Conservation (phyloP, 2,329 filamentous ascomycete species). For the Aspergillus sp. region DNA sequence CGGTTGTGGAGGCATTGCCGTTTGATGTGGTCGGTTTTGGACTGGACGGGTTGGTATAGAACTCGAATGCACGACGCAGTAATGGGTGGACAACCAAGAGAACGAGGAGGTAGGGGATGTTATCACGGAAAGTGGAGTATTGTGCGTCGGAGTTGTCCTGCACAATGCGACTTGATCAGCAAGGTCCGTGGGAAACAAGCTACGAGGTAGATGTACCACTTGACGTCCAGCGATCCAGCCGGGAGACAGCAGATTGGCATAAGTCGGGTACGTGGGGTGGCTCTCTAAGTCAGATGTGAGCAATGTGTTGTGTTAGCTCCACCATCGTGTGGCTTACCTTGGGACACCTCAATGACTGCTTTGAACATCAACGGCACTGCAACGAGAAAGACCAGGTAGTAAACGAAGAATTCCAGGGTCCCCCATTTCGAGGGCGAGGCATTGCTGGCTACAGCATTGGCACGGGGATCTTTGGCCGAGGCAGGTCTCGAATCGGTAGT, state of each 20-base stretch:
- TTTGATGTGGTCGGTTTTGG: constrained; percentile 19
- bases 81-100: constrained; percentile 78
- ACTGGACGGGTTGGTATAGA: constrained; percentile 44
- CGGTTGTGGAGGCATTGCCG: constrained; percentile 19
- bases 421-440: constrained; percentile 71
- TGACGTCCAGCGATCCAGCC: constrained; percentile 93
- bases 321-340: constrained; percentile 51
- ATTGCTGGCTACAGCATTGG: constrained; percentile 43
- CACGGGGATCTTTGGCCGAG: constrained; percentile 35
- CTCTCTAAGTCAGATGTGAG: constrained; percentile 54
- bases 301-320: constrained; percentile 9
- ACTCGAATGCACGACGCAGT: constrained; percentile 69
- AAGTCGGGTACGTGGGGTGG: constrained; percentile 77
- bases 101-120: constrained; percentile 74
- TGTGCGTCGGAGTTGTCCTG: constrained; percentile 88
- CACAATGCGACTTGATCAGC: constrained; percentile 14
- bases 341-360: constrained; percentile 79
- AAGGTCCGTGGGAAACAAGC: background rate
- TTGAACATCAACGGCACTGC: constrained; percentile 86
- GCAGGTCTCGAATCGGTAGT: constrained; percentile 50
- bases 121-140: constrained; percentile 79
- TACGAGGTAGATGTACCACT: constrained; percentile 59
- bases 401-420: constrained; percentile 80
- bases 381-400: constrained; percentile 66
- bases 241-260: constrained; percentile 64